A percentile compares a stretch with the other conserved stretches of the same genome.
Conservation (phyloP, 176 grass and related monocot species). For the Hyparrhenia diplandra region DNA sequence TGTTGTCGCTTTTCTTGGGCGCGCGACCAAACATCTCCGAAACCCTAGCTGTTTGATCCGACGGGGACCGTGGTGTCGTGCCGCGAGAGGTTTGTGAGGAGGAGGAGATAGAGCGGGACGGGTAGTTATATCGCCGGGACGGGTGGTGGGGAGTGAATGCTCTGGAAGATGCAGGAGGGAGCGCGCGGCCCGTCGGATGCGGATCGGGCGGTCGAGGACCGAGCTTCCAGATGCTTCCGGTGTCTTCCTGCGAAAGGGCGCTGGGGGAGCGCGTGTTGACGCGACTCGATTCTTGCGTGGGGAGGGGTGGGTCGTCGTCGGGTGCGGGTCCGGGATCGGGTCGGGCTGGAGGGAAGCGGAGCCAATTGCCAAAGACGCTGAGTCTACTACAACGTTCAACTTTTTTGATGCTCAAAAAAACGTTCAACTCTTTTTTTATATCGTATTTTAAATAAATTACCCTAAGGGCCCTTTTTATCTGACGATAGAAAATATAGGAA, state of each 20-base stretch:
- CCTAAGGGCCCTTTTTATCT: too few species aligned
- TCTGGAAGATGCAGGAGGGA: conserved; percentile 39
- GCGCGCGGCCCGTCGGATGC: conserved; percentile 21
- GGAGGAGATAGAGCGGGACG: not conserved
- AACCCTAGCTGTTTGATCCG: conserved; percentile 41
- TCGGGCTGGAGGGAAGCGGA: not conserved
- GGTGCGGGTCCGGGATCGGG: not conserved
- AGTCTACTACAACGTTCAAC: too few species aligned
- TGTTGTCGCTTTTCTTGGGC: conserved; percentile 90
- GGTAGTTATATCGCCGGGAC: conserved; percentile 22
- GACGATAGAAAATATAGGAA: too few species aligned
- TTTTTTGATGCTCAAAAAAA: too few species aligned
- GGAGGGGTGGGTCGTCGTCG: not conserved
- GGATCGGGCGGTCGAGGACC: not conserved
- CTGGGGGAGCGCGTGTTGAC: conserved; percentile 4
- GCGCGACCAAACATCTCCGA: conserved; percentile 66
- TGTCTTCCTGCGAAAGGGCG: conserved; percentile 15
- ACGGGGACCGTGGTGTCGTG: not conserved
- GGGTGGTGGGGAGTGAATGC: conserved; percentile 37
- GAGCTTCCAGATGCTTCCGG: conserved; percentile 64
- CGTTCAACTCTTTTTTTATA: too few species aligned
- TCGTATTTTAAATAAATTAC: too few species aligned
- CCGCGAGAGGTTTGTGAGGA: conserved; percentile 5
- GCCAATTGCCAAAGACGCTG: too few species aligned
- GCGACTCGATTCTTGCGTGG: not conserved